These are phyloP conservation scores for Tricholoma furcatifolium DNA, from an alignment of 768 basidiomycete species.

Conservation along the genomic window DNA sequence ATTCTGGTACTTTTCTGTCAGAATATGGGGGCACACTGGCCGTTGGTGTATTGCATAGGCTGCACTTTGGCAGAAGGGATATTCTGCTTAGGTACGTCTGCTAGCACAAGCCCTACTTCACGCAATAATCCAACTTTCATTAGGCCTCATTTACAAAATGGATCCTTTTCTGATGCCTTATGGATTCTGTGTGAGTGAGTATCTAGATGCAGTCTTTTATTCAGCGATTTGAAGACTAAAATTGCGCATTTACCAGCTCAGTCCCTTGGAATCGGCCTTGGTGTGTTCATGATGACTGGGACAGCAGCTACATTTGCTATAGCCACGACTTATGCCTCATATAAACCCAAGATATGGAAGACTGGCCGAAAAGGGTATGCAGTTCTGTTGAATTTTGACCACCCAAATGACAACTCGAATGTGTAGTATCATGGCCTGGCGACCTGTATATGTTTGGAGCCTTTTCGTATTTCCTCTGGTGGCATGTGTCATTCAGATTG, in stretches of 20 bases:
- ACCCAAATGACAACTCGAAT: not conserved
- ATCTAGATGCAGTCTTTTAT: not conserved
- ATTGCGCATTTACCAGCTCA: slow-evolving; percentile 32
- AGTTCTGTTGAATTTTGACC: slow-evolving; percentile 9
- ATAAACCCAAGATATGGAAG: slow-evolving; percentile 42
- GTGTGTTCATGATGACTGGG: slow-evolving; percentile 44
- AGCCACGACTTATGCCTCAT: slow-evolving; percentile 38
- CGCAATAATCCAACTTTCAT: not conserved
- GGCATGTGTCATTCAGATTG: slow-evolving; percentile 41
- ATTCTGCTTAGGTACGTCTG: slow-evolving; percentile 56
- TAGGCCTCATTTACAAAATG: slow-evolving; percentile 68
- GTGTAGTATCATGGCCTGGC: slow-evolving; percentile 50
- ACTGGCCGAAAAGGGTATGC: slow-evolving; percentile 29
- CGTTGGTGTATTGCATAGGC: slow-evolving; percentile 46
- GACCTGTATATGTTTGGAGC: slow-evolving; percentile 29
- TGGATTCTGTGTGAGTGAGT: slow-evolving; percentile 55
- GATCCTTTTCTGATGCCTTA: slow-evolving; percentile 57
- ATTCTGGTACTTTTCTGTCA: slow-evolving; percentile 45
- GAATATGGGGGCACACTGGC: slow-evolving; percentile 45
- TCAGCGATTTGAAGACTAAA: not conserved
- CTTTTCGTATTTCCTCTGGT: slow-evolving; percentile 47
- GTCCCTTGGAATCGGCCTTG: slow-evolving; percentile 40
- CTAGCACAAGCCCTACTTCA: not conserved
- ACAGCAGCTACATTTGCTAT: slow-evolving; percentile 42
- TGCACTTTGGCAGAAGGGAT: slow-evolving; percentile 51